A percentile compares a stretch with the other conserved stretches of the same genome.
These are phyloP conservation scores for Coleophoma crateriformis DNA, from an alignment of 2,329 filamentous ascomycete genomes.

Conservation along the genomic window DNA sequence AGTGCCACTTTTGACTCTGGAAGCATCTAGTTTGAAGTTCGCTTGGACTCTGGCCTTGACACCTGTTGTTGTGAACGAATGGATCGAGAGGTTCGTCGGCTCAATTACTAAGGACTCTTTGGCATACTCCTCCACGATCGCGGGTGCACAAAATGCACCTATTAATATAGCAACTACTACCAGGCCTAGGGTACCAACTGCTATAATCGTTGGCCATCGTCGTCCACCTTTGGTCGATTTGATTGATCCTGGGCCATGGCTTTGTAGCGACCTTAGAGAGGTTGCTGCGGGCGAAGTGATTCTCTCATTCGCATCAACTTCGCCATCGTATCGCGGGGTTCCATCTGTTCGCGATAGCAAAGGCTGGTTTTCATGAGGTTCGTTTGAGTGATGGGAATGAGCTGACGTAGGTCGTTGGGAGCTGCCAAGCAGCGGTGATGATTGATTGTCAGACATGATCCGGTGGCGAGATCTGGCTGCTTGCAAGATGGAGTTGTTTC, in stretches of 20 bases:
- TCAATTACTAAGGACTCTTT: slow-evolving; percentile 77
- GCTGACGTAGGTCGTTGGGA: slow-evolving; percentile 12
- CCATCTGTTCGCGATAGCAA: slow-evolving; percentile 24
- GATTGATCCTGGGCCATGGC: slow-evolving; percentile 12
- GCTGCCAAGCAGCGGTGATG: slow-evolving; percentile 20
- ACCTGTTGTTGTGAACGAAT: slow-evolving; percentile 75
- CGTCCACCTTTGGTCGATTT: slow-evolving; percentile 30
- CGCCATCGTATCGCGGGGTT: slow-evolving; percentile 23
- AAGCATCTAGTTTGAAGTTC: slow-evolving; percentile 74
- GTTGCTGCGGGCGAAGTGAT: slow-evolving; percentile 26
- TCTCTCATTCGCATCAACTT: slow-evolving; percentile 15
- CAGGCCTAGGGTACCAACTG: slow-evolving; percentile 60
- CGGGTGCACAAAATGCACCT: slow-evolving; percentile 75
- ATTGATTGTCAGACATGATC: slow-evolving; percentile 24
- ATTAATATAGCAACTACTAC: slow-evolving; percentile 64
- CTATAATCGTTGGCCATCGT: slow-evolving; percentile 75
- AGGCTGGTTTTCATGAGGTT: slow-evolving; percentile 25
- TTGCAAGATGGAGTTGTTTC: slow-evolving; percentile 1
- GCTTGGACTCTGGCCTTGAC: slow-evolving; percentile 77
- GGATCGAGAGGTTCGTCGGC: slow-evolving; percentile 77
- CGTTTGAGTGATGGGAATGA: slow-evolving; percentile 15
- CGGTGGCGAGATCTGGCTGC: neutral
- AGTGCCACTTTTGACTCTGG: slow-evolving; percentile 63
- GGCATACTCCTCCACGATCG: slow-evolving; percentile 78
- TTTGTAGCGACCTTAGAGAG: slow-evolving; percentile 28